Evolutionary conservation across 306 rosid genomes (phyloP).

Genomic region (Citrullus amarus): DNA sequence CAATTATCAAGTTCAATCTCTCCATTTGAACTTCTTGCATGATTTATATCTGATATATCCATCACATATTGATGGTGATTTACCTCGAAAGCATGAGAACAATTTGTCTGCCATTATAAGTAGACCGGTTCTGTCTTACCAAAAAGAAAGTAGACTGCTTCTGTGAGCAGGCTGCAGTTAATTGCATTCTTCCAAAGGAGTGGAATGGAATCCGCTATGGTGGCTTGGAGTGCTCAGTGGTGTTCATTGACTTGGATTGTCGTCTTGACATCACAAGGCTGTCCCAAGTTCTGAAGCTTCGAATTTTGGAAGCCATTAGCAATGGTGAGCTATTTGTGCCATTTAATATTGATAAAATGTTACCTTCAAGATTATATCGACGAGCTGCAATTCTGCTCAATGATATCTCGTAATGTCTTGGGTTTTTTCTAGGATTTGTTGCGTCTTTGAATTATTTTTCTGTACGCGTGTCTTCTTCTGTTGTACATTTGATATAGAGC

Average conservation of each 20-base stretch:
- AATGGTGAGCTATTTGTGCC: conserved; percentile 19
- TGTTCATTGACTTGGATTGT: conserved; percentile 73
- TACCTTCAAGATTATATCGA: background rate
- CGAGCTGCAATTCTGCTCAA: background rate
- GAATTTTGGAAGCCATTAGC: conserved; percentile 32
- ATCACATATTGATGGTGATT: background rate
- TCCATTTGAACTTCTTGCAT: background rate
- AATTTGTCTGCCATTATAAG: background rate
- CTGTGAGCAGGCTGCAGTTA: conserved; percentile 39
- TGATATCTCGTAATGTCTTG: background rate
- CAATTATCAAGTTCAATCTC: background rate
- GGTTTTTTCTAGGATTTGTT: background rate
- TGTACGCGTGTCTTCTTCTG: background rate
- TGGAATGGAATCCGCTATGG: conserved; percentile 65
- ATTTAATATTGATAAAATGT: background rate
- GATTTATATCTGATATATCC: background rate
- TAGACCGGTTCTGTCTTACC: too few relatives aligned
- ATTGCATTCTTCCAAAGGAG: conserved; percentile 58
- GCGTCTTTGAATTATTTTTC: background rate
- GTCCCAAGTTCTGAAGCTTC: conserved; percentile 43
- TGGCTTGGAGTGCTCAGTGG: conserved; percentile 44
- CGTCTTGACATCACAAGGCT: conserved; percentile 56
- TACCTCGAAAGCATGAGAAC: background rate
- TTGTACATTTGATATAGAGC: background rate
- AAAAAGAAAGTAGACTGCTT: background rate